Base-by-base conservation (phyloP, 1,139 yeast species). In the Suhomyces wounanorum region DNA sequence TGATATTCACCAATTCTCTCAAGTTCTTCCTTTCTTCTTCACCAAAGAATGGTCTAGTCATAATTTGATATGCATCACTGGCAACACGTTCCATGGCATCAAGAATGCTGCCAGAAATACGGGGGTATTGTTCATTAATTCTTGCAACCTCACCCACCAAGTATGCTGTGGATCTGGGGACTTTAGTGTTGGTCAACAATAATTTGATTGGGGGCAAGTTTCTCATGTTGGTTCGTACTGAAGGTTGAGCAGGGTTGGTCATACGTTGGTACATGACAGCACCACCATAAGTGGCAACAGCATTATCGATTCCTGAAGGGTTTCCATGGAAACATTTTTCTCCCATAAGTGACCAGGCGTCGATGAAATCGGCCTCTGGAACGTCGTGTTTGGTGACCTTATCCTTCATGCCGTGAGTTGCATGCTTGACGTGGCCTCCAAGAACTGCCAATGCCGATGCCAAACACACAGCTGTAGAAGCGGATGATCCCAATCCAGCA, bases 251-350 rank as follows among this genome's bases (percentile, higher is more conserved):
- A 3, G 83, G 82, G 52, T 70, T 72, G 40, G 71, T 74, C 72
- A 72, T 73, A 60, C 96, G 79, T 68, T 87, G 94, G 70, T 85
- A 94, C 82, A 87, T 77, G 1, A 94, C 96, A 0, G 98, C 98
- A 43, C 97, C 97, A 26, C 99, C 99, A 59, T 85, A 85, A 0
- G 97, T 87, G 3, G 99, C 96, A 47, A 94, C 97, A 0, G 97
- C 92, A 63, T 94, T 94, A 66, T 94, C 99, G 50, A 95, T 91
- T 14, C 99, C 99, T 18, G 96, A 87, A 10, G 99, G 99, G 59
- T 89, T 92, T 1, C 99, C 99, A 65, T 94, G 98, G 62, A 91
- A 89, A 66, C 97, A 90, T 63, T 87, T 87, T 68, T 94, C 99
- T 38, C 98, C 98, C 73, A 92, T 77, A 56, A 87, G 86, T 0